Percentiles rank a stretch among this genome's conserved stretches.
Evolutionary conservation across 495 filamentous ascomycete species (phyloP).

Genomic region (Xylaria castorea): DNA sequence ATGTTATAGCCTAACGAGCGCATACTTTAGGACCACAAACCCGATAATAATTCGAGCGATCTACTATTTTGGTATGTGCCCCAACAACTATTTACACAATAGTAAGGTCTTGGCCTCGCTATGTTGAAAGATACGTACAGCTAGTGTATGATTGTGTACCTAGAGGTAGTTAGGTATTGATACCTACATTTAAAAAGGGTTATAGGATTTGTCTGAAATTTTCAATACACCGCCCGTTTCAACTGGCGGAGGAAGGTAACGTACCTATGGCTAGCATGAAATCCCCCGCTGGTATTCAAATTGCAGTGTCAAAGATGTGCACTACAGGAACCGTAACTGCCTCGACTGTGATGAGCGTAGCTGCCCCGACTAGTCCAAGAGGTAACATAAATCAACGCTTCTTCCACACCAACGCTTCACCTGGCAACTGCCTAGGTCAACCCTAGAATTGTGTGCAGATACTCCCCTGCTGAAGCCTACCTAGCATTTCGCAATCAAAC

Average conservation of each 20-base stretch:
- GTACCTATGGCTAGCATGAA: background rate
- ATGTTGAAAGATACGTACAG: background rate
- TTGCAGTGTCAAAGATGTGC: background rate
- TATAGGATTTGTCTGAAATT: background rate
- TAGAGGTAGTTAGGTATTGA: too few relatives aligned
- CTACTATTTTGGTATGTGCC: background rate
- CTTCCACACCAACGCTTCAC: background rate
- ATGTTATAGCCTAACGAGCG: background rate
- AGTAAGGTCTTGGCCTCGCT: background rate
- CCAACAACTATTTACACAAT: background rate
- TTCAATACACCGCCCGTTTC: background rate
- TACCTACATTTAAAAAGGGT: too few relatives aligned
- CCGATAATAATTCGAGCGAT: too few relatives aligned
- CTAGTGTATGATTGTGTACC: too few relatives aligned
- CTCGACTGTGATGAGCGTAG: background rate
- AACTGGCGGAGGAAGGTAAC: background rate
- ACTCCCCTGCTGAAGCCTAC: background rate
- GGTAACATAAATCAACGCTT: too few relatives aligned
- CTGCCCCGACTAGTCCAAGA: background rate
- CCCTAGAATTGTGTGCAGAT: background rate
- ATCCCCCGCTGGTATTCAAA: background rate
- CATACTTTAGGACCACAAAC: background rate
- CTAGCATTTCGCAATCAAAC: background rate
- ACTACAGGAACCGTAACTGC: background rate
- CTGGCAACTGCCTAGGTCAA: background rate